Evolutionary conservation across 2,329 filamentous ascomycete species (phyloP).

Genomic region (Sporothrix brasiliensis): DNA sequence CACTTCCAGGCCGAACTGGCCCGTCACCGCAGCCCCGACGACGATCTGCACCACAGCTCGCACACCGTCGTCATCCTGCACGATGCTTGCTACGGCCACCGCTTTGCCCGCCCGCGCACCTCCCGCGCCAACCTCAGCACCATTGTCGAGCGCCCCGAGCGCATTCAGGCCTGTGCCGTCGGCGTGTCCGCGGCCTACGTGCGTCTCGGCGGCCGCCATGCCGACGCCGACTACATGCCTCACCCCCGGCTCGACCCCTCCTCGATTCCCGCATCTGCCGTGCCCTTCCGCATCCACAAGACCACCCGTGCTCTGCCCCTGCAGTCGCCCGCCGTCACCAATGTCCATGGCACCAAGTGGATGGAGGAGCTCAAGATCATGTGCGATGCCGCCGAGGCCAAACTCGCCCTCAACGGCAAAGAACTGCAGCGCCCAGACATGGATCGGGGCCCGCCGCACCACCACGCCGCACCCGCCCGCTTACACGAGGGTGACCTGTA

Average conservation of each 20-base stretch:
- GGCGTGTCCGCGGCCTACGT: conserved; percentile 89
- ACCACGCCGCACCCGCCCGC: conserved; percentile 49
- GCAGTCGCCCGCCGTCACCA: conserved; percentile 75
- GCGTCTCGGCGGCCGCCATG: conserved; percentile 79
- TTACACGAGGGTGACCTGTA: conserved; percentile 92
- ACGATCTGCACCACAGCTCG: conserved; percentile 36
- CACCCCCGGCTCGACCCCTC: conserved; percentile 62
- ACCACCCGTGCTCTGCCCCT: conserved; percentile 73
- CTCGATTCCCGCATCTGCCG: conserved; percentile 58
- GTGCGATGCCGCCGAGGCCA: conserved; percentile 78
- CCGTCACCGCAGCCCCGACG: conserved; percentile 35
- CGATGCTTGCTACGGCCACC: conserved; percentile 93
- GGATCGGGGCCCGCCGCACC: conserved; percentile 51
- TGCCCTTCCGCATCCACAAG: conserved; percentile 84
- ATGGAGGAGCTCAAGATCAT: conserved; percentile 88
- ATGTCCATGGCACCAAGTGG: conserved; percentile 89
- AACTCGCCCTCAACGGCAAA: conserved; percentile 74
- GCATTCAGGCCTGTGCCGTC: conserved; percentile 79
- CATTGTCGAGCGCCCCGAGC: conserved; percentile 92
- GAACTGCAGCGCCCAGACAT: conserved; percentile 74
- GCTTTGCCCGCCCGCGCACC: conserved; percentile 80
- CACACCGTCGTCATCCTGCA: conserved; percentile 81
- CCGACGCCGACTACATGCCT: conserved; percentile 68
- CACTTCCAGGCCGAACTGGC: conserved; percentile 72
- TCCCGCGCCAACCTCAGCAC: conserved; percentile 70